Base-by-base conservation (phyloP, 306 rosid species). In the Elaeagnus macrophylla region DNA sequence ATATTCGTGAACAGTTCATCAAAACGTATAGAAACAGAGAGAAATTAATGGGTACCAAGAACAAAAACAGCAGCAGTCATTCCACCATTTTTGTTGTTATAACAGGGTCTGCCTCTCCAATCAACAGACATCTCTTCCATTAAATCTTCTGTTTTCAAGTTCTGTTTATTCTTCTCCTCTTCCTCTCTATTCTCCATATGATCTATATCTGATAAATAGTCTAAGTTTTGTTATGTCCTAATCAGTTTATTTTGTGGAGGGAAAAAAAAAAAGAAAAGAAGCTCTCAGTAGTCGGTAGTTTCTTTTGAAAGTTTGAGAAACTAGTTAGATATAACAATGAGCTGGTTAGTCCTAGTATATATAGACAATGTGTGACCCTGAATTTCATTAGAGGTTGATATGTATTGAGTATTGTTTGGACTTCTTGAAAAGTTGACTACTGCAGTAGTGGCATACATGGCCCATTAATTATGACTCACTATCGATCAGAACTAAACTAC, bases 41-140 rank as follows among this genome's bases (percentile, higher is more conserved):
- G 53, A 43, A 45, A 59, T n/a, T 70, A 60, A 72, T 47, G 59
- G 39, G 60, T 49, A 82, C 88, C 88, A 11, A 82, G 84, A 54
- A 82, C 82, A 73, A 78, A 81, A 59, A 56, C 53, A 66, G 84
- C 88, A 46, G 88, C 77, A 39, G 32, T 58, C 84, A 78, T 81
- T 78, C 88, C 88, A 57, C 84, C 88, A 70, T 75, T 79, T 25
- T 75, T 72, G 47, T 51, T n/a, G 12, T 61, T 59, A 39, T 67
- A 72, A 66, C 77, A 72, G 59, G 74, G 75, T 59, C 75, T 75
- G 66, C 88, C 79, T 69, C 77, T 72, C 84, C 88, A 81, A 67
- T 78, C 84, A 42, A 67, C 82, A 57, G 68, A 71, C 42, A 47
- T 43, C 12, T 65, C 75, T 59, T 67, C 65, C 46, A 7, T 18